phyloP scores from a whole-genome alignment of 148 eudicot genomes.

The Rhododendron griersonianum region DNA sequence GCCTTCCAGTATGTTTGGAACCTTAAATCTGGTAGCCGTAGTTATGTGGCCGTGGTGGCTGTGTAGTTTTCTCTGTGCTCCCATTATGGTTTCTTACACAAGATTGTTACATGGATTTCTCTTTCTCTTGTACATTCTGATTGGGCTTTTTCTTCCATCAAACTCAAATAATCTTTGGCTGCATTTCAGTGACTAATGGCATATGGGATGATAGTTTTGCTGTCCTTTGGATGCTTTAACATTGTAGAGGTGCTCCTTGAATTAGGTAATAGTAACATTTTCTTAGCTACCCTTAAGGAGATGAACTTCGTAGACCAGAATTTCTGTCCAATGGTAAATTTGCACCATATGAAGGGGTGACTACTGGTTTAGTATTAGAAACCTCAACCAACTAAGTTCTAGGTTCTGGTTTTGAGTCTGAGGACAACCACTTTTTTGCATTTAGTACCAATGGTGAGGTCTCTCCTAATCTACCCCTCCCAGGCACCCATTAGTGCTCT shows the following conservation, averaged over 20 bases:
- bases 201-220: neutral
- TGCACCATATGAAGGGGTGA: neutral
- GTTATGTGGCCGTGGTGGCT: neutral
- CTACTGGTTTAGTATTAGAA: neutral
- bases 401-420: neutral
- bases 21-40: neutral
- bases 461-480: neutral
- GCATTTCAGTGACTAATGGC: neutral
- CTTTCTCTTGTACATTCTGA: neutral
- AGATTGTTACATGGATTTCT: neutral
- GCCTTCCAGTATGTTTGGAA: neutral
- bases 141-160: neutral
- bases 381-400: neutral
- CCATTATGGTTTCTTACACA: neutral
- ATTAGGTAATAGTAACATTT: neutral
- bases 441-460: neutral
- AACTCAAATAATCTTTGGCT: neutral
- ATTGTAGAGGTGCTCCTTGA: neutral
- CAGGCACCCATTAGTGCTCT: neutral
- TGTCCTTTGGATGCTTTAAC: neutral
- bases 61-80: neutral
- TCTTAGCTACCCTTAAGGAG: neutral
- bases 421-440: neutral
- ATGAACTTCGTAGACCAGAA: neutral
- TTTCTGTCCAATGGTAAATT: neutral